These are phyloP conservation scores for Sporothrix sp. DNA, from an alignment of 2,329 filamentous ascomycete genomes.

Conservation along the genomic window DNA sequence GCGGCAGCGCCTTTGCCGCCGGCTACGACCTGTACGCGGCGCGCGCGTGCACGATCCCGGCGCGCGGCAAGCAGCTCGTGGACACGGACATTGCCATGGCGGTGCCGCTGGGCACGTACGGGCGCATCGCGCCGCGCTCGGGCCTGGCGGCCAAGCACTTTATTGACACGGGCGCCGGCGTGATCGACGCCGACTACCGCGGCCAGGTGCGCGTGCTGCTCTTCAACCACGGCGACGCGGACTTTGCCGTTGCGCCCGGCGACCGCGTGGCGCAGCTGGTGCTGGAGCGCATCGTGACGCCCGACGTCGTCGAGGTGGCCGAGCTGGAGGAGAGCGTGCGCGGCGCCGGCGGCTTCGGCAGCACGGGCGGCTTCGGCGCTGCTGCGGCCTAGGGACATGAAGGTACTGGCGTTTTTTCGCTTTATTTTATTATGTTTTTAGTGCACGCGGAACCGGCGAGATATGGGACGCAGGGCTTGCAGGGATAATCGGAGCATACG, in stretches of 20 bases:
- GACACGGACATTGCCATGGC: slow-evolving; percentile 88
- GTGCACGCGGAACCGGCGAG: too few relatives aligned
- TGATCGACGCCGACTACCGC: slow-evolving; percentile 96
- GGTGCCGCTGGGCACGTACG: slow-evolving; percentile 84
- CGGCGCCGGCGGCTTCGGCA: slow-evolving; percentile 84
- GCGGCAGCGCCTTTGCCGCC: slow-evolving; percentile 80
- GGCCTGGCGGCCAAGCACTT: slow-evolving; percentile 88
- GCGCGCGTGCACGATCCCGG: slow-evolving; percentile 63
- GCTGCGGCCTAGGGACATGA: neutral
- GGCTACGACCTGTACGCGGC: slow-evolving; percentile 90
- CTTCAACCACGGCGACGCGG: slow-evolving; percentile 79
- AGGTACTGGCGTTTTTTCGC: too few relatives aligned
- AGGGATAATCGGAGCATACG: too few relatives aligned
- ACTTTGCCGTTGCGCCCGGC: slow-evolving; percentile 73
- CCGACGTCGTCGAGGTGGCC: slow-evolving; percentile 80
- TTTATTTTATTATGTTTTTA: too few relatives aligned
- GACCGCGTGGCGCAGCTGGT: slow-evolving; percentile 92
- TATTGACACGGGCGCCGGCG: slow-evolving; percentile 91
- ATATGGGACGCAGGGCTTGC: too few relatives aligned
- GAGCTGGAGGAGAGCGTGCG: slow-evolving; percentile 84
- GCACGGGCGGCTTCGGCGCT: slow-evolving; percentile 50
- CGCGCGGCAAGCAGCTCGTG: slow-evolving; percentile 74
- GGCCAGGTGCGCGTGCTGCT: slow-evolving; percentile 89
- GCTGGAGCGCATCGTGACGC: slow-evolving; percentile 88
- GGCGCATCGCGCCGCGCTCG: slow-evolving; percentile 81